These are phyloP conservation scores for Chamaenerion angustifolium DNA, from an alignment of 345 rosid species.

Conservation along the genomic window DNA sequence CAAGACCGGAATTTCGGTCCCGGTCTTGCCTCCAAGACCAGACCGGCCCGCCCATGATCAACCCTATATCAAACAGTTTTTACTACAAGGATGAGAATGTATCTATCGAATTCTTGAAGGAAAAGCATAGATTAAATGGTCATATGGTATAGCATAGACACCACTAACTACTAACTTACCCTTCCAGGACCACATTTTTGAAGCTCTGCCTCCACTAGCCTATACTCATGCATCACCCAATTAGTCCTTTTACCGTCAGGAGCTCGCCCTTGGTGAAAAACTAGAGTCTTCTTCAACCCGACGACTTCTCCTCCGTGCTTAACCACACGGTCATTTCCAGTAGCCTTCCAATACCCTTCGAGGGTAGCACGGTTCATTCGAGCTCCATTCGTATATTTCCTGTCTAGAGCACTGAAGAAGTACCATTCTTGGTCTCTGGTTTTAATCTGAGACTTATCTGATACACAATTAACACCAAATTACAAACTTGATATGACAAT, in stretches of 20 bases:
- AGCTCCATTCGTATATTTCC: slow-evolving; percentile 58
- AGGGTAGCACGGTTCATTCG: slow-evolving; percentile 49
- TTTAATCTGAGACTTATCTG: slow-evolving; percentile 33
- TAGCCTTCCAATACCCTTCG: slow-evolving; percentile 61
- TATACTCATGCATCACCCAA: slow-evolving; percentile 83
- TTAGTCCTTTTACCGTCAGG: slow-evolving; percentile 51
- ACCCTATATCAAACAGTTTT: too few relatives aligned
- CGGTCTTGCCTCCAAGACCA: too few relatives aligned
- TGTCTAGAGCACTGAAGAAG: slow-evolving; percentile 65
- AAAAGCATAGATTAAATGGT: slow-evolving; percentile 11
- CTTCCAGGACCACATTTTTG: slow-evolving; percentile 26
- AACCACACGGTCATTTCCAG: slow-evolving; percentile 46
- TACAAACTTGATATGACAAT: not conserved
- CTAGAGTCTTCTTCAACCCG: slow-evolving; percentile 59
- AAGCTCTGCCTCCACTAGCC: slow-evolving; percentile 40
- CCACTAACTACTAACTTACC: slow-evolving; percentile 17
- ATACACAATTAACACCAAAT: not conserved
- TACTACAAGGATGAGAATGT: too few relatives aligned
- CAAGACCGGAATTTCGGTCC: too few relatives aligned
- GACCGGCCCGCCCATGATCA: too few relatives aligned
- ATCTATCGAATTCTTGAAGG: too few relatives aligned
- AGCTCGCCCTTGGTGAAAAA: slow-evolving; percentile 49
- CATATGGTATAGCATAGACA: slow-evolving; percentile 1
- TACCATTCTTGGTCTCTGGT: slow-evolving; percentile 70
- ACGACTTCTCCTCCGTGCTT: slow-evolving; percentile 18